Base-by-base conservation (phyloP, 441 rosid genomes). In the Eutrema salsugineum region DNA sequence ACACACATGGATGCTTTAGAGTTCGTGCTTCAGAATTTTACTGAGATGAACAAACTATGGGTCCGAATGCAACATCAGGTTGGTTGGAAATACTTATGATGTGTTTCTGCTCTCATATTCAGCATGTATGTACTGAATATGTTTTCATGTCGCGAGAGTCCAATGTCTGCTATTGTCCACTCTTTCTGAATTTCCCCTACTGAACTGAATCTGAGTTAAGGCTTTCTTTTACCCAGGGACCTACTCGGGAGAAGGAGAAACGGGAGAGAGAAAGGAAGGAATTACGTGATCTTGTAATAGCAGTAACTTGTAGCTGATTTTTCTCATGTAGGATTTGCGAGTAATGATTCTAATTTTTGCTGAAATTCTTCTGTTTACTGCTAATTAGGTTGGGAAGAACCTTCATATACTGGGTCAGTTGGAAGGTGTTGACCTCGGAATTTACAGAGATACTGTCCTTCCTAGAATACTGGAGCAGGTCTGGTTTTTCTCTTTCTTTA, bases 51-150 rank as follows among this genome's bases (percentile, higher is more conserved):
- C 83, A 88, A 85, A 70, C 79, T 88, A 33, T 88, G 94, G 94
- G 94, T 88, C 78, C 85, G 91, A 79, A 85, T 88, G 94, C 94
- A 88, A 79, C 90, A 88, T 79, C 94, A 88, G 94, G 94, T 88
- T 87, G 78, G 90, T 72, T 68, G 27, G 78, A 72, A 71, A 61
- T 69, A 69, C 69, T 70, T 70, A 53, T 73, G 80, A 78, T 53
- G 80, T 78, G 63, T 80, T 72, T 79, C 76, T 83, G 76, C 81
- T 54, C 67, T 68, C 57, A 27, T 24, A 16, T 44, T 77, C 66
- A 80, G 70, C 75, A 63, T 66, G 59, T 79, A 72, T 81, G 66
- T 72, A 72, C 70, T 61, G 79, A 71, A 69, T 74, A 64, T 68
- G 79, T 72, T 80, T 80, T 83, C 81, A 66, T 78, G 84, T 70